Conservation (phyloP, 352 stramenopile species). For the Pelagophyceae sp. region DNA sequence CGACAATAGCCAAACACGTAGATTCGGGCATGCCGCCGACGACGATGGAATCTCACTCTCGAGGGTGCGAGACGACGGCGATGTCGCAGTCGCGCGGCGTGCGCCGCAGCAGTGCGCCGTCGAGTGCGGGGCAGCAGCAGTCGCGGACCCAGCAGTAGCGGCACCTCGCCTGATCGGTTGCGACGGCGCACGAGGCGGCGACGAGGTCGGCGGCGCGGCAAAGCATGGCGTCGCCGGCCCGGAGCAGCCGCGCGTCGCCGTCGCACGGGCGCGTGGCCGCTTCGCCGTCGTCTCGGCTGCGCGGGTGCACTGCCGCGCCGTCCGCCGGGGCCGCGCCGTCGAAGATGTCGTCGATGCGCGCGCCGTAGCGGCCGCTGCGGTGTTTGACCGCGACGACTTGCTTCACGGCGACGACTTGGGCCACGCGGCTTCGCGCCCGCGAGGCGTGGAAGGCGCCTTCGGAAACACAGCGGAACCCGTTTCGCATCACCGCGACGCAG, state of each 20-base stretch:
- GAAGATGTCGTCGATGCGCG: neutral
- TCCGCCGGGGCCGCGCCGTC: no score
- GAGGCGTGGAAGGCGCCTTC: slow-evolving; percentile 1
- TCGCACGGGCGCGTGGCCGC: no score
- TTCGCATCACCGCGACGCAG: neutral
- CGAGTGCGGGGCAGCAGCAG: neutral
- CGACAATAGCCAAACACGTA: neutral
- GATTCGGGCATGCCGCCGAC: neutral
- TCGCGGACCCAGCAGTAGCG: neutral
- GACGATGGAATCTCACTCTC: neutral
- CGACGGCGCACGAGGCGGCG: neutral
- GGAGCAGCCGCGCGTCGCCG: no score
- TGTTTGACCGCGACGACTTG: neutral
- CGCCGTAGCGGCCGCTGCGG: neutral
- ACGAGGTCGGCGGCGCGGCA: neutral
- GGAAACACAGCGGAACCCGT: neutral
- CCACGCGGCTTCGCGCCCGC: neutral
- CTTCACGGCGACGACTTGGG: neutral
- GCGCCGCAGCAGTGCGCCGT: neutral
- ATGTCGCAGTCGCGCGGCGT: neutral
- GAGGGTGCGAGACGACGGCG: neutral
- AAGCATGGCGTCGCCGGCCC: neutral
- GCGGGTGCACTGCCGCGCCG: no score
- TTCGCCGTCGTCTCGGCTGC: no score
- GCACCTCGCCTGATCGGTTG: neutral